These are phyloP conservation scores for Thalassiosira delicatula DNA, from an alignment of 352 stramenopile genomes.

Conservation along the genomic window DNA sequence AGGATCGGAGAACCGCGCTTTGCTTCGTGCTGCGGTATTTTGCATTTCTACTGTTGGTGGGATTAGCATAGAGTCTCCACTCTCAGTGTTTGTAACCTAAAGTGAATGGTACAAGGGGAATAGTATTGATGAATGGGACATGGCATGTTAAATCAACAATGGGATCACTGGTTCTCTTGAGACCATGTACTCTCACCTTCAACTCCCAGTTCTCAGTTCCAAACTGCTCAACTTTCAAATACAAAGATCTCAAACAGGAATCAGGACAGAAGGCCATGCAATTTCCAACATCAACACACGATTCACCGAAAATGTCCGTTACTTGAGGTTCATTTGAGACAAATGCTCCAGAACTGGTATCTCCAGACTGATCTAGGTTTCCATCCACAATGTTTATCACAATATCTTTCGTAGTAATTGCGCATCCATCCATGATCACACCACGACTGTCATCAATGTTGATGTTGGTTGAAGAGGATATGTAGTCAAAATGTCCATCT, in stretches of 20 bases:
- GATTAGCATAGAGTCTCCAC: constrained; percentile 25
- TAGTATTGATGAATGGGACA: background rate
- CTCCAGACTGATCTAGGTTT: constrained; percentile 38
- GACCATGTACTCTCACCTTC: constrained; percentile 19
- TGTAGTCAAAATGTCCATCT: constrained; percentile 32
- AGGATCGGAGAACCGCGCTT: constrained; percentile 12
- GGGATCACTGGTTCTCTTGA: background rate
- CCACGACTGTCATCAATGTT: constrained; percentile 23
- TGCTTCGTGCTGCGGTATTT: background rate
- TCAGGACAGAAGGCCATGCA: constrained; percentile 63
- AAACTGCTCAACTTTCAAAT: constrained; percentile 57
- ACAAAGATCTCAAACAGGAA: constrained; percentile 57
- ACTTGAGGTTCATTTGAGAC: constrained; percentile 50
- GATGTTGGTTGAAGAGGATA: constrained; percentile 19
- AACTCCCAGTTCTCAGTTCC: constrained; percentile 63
- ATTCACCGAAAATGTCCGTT: constrained; percentile 41
- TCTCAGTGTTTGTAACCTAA: constrained; percentile 36
- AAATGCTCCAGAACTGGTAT: constrained; percentile 41
- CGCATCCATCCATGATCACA: constrained; percentile 4
- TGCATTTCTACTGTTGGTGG: constrained; percentile 27
- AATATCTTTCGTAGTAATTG: constrained; percentile 14
- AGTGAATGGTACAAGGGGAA: background rate
- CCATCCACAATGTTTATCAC: constrained; percentile 63
- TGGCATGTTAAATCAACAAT: background rate
- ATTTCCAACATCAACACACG: constrained; percentile 35